These are phyloP conservation scores for Wallemia hederae DNA, from an alignment of 1,284 basidiomycete genomes.

Conservation along the genomic window DNA sequence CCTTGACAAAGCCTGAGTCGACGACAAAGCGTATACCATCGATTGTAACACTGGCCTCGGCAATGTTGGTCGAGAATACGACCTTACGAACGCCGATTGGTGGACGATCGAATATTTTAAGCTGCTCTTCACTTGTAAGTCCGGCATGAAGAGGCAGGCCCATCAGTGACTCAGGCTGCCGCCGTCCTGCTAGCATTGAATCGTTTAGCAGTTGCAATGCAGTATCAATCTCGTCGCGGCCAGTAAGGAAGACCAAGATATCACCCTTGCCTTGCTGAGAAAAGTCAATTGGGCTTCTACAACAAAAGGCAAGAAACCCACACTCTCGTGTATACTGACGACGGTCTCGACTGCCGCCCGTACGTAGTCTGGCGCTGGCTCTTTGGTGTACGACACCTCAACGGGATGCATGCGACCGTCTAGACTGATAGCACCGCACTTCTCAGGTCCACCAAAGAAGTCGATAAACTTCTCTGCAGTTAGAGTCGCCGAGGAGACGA, in stretches of 20 bases:
- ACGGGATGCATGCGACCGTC: conserved; percentile 17
- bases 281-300: conserved; percentile 8
- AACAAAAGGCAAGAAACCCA: conserved; percentile 14
- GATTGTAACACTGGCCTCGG: conserved; percentile 95
- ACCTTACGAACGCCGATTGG: conserved; percentile 51
- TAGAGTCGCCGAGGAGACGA: conserved; percentile 87
- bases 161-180: conserved; percentile 8
- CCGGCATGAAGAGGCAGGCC: conserved; percentile 59
- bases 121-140: conserved; percentile 44
- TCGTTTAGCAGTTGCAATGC: conserved; percentile 34
- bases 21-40: conserved; percentile 85
- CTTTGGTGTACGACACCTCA: conserved; percentile 15
- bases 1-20: conserved; percentile 82
- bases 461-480: conserved; percentile 76
- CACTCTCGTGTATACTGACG: conserved; percentile 24
- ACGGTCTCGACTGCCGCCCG: conserved; percentile 15
- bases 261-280: conserved; percentile 33
- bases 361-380: conserved; percentile 15
- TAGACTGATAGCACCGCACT: conserved; percentile 11
- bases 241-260: conserved; percentile 75
- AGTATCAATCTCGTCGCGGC: conserved; percentile 88
- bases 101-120: conserved; percentile 41
- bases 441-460: conserved; percentile 21
- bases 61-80: conserved; percentile 80
- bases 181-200: conserved; percentile 28